These are phyloP conservation scores for Pistacia vera DNA, from an alignment of 345 rosid genomes.

Conservation along the genomic window DNA sequence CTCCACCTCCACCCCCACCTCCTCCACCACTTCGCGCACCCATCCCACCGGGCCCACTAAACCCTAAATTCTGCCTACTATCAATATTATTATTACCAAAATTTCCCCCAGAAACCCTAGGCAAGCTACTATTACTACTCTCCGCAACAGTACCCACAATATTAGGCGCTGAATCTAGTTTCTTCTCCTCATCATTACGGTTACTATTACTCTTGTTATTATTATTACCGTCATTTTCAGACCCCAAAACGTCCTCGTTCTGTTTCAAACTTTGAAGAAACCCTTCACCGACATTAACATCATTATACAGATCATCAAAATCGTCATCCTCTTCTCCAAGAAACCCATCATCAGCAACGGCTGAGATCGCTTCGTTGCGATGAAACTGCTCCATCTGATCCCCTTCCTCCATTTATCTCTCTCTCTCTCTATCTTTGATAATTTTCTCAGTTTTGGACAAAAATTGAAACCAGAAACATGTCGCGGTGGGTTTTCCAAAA, in stretches of 20 bases:
- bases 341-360: constrained; percentile 70
- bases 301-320: constrained; percentile 77
- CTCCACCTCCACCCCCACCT: constrained; percentile 37
- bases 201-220: background rate
- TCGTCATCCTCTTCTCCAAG: constrained; percentile 72
- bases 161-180: constrained; percentile 25
- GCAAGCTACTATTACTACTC: constrained; percentile 26
- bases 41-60: constrained; percentile 35
- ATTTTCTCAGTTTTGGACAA: background rate
- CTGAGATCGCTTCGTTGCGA: constrained; percentile 67
- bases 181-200: constrained; percentile 23
- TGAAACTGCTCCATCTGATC: constrained; percentile 66
- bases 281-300: constrained; percentile 82
- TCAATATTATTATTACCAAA: constrained; percentile 23
- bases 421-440: constrained; percentile 41
- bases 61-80: constrained; percentile 29
- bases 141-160: constrained; percentile 37
- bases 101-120: constrained; percentile 37
- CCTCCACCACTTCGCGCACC: constrained; percentile 29
- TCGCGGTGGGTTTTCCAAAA: background rate
- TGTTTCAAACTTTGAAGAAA: constrained; percentile 64
- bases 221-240: constrained; percentile 19
- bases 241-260: constrained; percentile 38
- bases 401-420: constrained; percentile 40
- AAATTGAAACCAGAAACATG: background rate